Evolutionary conservation across 164 flowering plant species (phyloP).

Genomic region (Sextonia rubra): DNA sequence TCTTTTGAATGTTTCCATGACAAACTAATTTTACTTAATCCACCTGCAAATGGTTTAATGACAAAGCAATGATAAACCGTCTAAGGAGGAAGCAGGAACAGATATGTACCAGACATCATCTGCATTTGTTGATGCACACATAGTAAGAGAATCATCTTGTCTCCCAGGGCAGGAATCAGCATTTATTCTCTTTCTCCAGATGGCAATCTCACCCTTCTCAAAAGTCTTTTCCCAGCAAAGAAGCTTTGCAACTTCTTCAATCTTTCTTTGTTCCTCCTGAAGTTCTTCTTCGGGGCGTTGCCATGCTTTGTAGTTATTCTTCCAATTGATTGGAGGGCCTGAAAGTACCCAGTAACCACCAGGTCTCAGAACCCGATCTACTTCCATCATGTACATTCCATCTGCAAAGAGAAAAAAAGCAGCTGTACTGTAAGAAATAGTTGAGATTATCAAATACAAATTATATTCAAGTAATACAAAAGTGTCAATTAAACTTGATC

Average conservation of each 20-base stretch:
- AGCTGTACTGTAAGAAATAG: background rate
- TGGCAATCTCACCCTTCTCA: constrained; percentile 73
- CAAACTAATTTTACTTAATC: background rate
- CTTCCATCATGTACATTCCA: constrained; percentile 87
- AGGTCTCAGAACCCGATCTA: constrained; percentile 87
- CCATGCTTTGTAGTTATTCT: constrained; percentile 64
- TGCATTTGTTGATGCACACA: constrained; percentile 46
- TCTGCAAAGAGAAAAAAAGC: constrained; percentile 36
- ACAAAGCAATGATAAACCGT: background rate
- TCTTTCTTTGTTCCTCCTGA: constrained; percentile 67
- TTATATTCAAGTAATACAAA: background rate
- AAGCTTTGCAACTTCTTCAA: constrained; percentile 67
- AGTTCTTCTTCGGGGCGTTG: constrained; percentile 79
- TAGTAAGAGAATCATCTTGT: constrained; percentile 36
- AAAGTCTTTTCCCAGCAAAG: constrained; percentile 81
- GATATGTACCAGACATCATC: constrained; percentile 34
- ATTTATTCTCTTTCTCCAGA: constrained; percentile 84
- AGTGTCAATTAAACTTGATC: background rate
- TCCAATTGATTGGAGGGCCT: constrained; percentile 94
- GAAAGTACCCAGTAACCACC: constrained; percentile 95
- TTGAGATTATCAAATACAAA: background rate
- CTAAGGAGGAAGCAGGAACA: background rate
- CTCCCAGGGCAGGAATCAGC: constrained; percentile 47
- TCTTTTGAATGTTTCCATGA: background rate
- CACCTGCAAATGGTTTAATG: background rate